Evolutionary conservation across 179 eudicot species (phyloP), one percentile per base, ranked within the genome.

Genomic region (Actinidia polygama): DNA sequence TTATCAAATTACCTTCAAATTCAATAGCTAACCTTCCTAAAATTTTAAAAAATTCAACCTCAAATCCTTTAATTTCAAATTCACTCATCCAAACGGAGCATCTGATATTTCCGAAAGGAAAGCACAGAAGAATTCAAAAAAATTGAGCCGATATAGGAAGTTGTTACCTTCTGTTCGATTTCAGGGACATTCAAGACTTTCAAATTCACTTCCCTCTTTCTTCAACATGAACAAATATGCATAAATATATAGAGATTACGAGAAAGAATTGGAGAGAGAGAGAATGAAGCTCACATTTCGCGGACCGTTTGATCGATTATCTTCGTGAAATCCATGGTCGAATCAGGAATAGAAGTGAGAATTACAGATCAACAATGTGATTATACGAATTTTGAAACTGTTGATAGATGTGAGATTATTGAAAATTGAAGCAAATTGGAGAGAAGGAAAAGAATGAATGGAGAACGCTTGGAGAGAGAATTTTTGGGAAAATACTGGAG

Each of bases 101-200:
- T 30, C 2, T 30, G 50, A 73, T 51, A 40, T 26, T 81, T 58
- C 67, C 10, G 6, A 72, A 36, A 46, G 3, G 23, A 9, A 79
- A 68, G 19, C 46, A 80, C 7, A 16, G 46, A 24, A 12, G 18
- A 4, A 24, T 47, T 46, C 51, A 47, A 75, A 80, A 84, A 75
- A 80, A 84, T 1, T 24, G 4, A 80, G n/a, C 53, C 21, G 23
- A 26, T 9, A 74, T 79, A 3, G 8, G 24, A 73, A 19, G 82
- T 47, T 10, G n/a, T 68, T 84, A 97, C 99, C 99, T 94, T 95
- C 80, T 97, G 99, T 82, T 97, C 99, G 82, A 97, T 93, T 94
- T 96, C 98, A 21, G 99, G 98, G 71, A 97, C 98, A 89, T 97
- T 95, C 94, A 97, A 89, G 66, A 97, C 98, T 87, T 97, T 97